These are phyloP conservation scores for Dactylellina parvicollis DNA, from an alignment of 2,329 filamentous ascomycete species.

Conservation along the genomic window DNA sequence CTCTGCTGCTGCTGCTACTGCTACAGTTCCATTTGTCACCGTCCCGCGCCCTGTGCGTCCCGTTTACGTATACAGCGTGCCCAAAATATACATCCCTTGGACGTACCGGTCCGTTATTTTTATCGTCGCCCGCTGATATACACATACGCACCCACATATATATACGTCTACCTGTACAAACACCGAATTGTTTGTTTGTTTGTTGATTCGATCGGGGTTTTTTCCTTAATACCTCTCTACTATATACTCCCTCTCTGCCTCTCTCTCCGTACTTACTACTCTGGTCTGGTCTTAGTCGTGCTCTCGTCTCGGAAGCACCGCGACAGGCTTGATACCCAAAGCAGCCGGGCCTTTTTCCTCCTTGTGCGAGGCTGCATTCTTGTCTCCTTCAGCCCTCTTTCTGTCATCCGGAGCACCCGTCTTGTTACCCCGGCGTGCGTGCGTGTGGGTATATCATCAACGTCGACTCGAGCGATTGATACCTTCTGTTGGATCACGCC, in stretches of 20 bases:
- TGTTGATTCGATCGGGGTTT: not conserved
- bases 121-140: not conserved
- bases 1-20: conserved; percentile 7
- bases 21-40: conserved; percentile 45
- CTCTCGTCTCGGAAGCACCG: conserved; percentile 10
- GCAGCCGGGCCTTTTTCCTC: conserved; percentile 11
- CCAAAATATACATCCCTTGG: not conserved
- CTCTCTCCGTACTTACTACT: too few species aligned
- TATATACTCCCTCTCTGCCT: not conserved
- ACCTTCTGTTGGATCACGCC: conserved; percentile 35
- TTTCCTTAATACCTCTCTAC: conserved; percentile 1
- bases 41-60: conserved; percentile 43
- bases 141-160: too few species aligned
- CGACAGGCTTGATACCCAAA: conserved; percentile 21
- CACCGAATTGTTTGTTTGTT: not conserved
- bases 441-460: conserved; percentile 9
- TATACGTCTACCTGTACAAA: too few species aligned
- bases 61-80: conserved; percentile 35
- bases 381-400: conserved; percentile 44
- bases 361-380: conserved; percentile 42
- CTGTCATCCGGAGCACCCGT: conserved; percentile 52
- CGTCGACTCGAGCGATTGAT: conserved; percentile 16
- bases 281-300: too few species aligned
- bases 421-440: conserved; percentile 34
- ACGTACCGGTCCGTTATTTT: not conserved